Evolutionary conservation across 768 basidiomycete species (phyloP).

Genomic region (Russula abietina): DNA sequence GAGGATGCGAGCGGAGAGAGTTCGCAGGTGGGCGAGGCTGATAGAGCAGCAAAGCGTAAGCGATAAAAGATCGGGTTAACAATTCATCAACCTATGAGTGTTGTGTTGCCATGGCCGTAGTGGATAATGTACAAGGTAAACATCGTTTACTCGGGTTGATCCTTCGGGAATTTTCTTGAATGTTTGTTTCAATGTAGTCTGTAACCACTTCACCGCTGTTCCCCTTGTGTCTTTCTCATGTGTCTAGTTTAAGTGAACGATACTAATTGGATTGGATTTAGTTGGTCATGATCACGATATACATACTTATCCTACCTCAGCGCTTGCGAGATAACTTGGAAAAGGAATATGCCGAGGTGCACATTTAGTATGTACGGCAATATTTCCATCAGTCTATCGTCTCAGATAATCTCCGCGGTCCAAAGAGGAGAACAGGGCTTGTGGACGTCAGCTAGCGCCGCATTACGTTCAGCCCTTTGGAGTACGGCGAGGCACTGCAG

Average conservation of each 20-base stretch:
- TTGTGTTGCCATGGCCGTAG: conserved; percentile 6
- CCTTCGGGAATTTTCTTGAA: conserved; percentile 5
- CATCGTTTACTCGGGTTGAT: background rate
- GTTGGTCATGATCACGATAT: background rate
- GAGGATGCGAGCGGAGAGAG: conserved; percentile 21
- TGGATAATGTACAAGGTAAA: conserved; percentile 12
- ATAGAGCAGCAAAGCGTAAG: conserved; percentile 19
- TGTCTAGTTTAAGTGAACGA: conserved; percentile 15
- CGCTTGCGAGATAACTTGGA: background rate
- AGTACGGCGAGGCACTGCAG: background rate
- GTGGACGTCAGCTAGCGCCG: background rate
- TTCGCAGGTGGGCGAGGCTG: conserved; percentile 10
- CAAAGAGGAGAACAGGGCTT: background rate
- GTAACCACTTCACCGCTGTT: conserved; percentile 7
- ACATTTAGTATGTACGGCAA: background rate
- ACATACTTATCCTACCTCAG: background rate
- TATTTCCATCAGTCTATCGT: background rate
- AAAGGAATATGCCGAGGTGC: background rate
- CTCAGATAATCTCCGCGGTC: background rate
- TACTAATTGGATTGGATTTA: conserved; percentile 6
- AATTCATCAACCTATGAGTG: background rate
- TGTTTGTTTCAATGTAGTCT: conserved; percentile 1
- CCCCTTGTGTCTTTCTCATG: background rate
- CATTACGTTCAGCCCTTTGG: background rate
- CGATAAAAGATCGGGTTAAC: conserved; percentile 4